These are phyloP conservation scores for Fusarium chuoi DNA, from an alignment of 2,329 filamentous ascomycete species.

Conservation along the genomic window DNA sequence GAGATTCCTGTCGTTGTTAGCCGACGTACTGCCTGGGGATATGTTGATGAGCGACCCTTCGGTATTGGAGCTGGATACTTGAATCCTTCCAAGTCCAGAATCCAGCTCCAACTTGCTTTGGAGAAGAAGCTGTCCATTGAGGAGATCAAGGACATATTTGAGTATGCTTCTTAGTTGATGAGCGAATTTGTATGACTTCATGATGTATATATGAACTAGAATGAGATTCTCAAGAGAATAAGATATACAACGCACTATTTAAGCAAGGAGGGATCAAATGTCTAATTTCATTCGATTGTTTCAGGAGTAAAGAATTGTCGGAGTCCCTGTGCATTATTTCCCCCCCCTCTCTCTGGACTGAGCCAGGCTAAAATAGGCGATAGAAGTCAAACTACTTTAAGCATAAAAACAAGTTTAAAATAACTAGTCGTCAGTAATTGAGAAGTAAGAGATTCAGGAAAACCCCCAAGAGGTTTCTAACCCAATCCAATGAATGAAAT, in stretches of 20 bases:
- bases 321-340: too few species aligned
- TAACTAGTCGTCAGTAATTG: rapidly evolving
- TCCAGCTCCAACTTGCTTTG: conserved; percentile 58
- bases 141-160: conserved; percentile 31
- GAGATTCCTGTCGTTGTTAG: conserved; percentile 59
- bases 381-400: neutral
- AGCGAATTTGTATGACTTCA: neutral
- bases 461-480: rapidly evolving
- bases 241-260: rapidly evolving
- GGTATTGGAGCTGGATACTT: conserved; percentile 58
- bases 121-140: conserved; percentile 26
- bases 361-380: too few species aligned
- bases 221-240: rapidly evolving
- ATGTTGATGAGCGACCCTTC: conserved; percentile 53
- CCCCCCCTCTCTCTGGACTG: too few species aligned
- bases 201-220: neutral
- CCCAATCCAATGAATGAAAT: rapidly evolving
- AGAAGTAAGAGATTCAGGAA: rapidly evolving
- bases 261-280: neutral
- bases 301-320: rapidly evolving
- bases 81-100: conserved; percentile 64
- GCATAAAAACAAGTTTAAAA: neutral
- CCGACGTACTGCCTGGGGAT: conserved; percentile 60
- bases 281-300: neutral
- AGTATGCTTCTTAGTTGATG: neutral